Evolutionary conservation across 2,329 filamentous ascomycete species (phyloP), one percentile per base, ranked within the genome.

Genomic region (Metarhizium anisopliae): DNA sequence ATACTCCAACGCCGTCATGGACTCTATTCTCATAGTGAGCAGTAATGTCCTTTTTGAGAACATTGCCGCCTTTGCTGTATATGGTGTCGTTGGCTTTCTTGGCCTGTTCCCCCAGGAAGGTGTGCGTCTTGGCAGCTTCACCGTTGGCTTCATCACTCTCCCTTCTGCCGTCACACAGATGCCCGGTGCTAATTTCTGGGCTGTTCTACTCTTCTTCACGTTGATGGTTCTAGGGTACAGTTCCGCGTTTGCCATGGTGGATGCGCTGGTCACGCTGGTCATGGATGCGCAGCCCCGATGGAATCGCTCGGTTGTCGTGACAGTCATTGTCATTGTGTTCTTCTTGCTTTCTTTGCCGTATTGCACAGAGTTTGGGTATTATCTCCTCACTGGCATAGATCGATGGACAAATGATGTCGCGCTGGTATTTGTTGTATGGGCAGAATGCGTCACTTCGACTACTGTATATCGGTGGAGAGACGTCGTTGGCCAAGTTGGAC

Each of bases 241-340:
- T 56, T 83, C 80, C 0, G 78, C 80, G 1, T 83, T 83, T 57
- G 80, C 79, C 51, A 81, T 83, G 78, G 67, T 83, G 6, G 81
- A 83, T 60, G 79, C 77, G 4, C 71, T 78, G 4, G 77, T 78
- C 7, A 83, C 80, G 0, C 62, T 82, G 47, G 67, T 78, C 42
- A 75, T 79, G 66, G 80, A 83, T 57, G 72, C 76, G 0, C 77
- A 78, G n/a, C 58, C 75, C 50, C 74, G 76, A 60, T 63, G 68
- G 14, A 76, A 74, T 2, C 71, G 77, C 0, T 72, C 77, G 1
- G 61, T 70, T 40, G 74, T 83, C 8, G 79, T 81, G 42, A 81
- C 78, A 0, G 63, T 56, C 0, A 64, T 82, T 14, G 77, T 76
- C 20, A 50, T 80, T 0, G 16, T 77, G 14, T 81, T 75, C 0